A percentile compares a stretch with the other conserved stretches of the same genome.
Evolutionary conservation across 1,284 basidiomycete species (phyloP).

Genomic region (Apiotrichum gracile): DNA sequence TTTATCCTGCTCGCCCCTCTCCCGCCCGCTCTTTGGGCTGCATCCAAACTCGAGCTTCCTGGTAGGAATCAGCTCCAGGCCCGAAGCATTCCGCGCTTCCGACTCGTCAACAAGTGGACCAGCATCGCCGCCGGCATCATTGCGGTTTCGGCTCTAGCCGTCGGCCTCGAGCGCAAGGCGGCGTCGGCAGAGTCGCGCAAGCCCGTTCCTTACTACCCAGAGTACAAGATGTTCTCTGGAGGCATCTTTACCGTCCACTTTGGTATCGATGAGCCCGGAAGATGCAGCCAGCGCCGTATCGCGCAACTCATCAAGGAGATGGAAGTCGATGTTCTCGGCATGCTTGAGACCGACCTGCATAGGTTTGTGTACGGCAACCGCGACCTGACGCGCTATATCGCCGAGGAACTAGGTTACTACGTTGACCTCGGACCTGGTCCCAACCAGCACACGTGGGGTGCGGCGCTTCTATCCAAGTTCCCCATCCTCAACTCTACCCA

Average conservation of each 20-base stretch:
- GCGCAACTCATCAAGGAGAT: constrained; percentile 70
- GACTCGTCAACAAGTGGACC: constrained; percentile 20
- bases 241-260: constrained; percentile 94
- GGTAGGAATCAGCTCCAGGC: constrained; percentile 9
- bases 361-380: constrained; percentile 83
- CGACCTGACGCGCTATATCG: constrained; percentile 72
- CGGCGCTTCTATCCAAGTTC: constrained; percentile 78
- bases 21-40: constrained; percentile 8
- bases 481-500: constrained; percentile 86
- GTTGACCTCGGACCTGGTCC: constrained; percentile 73
- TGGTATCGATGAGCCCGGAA: constrained; percentile 72
- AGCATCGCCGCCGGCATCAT: constrained; percentile 38
- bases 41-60: constrained; percentile 16
- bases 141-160: constrained; percentile 10
- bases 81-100: constrained; percentile 16
- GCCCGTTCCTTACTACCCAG: constrained; percentile 58
- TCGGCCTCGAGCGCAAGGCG: not conserved
- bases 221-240: constrained; percentile 65
- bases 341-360: constrained; percentile 80
- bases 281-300: constrained; percentile 76
- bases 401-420: constrained; percentile 72
- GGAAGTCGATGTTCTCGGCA: constrained; percentile 67
- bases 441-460: constrained; percentile 88
- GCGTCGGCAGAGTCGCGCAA: not conserved
- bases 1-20: constrained; percentile 21